phyloP scores from a whole-genome alignment of 176 grass and related monocot species.

The Tillandsia leiboldiana region DNA sequence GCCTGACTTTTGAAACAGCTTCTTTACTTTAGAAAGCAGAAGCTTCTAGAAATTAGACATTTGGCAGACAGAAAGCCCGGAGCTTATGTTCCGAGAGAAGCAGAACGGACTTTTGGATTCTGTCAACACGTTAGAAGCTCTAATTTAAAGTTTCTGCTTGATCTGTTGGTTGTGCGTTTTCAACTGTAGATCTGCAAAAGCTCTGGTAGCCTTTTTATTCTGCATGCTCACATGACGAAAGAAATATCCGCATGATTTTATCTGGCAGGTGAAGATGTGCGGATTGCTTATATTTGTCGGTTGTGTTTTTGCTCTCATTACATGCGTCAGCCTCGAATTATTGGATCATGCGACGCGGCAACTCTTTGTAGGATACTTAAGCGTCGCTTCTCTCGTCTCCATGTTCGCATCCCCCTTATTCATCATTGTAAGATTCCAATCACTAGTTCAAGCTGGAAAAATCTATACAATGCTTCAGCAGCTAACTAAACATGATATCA shows the following conservation, averaged over 20 bases:
- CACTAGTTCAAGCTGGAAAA: neutral
- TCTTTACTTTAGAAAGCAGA: too few species aligned
- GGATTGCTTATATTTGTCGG: conserved; percentile 41
- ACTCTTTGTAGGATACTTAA: conserved; percentile 68
- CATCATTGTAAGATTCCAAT: conserved; percentile 47
- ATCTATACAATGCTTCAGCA: neutral
- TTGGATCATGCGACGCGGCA: conserved; percentile 58
- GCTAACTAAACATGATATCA: neutral
- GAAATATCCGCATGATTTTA: neutral
- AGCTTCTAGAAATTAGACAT: neutral
- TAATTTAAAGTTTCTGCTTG: too few species aligned
- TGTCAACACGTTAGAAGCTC: too few species aligned
- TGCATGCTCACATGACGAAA: neutral
- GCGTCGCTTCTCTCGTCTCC: conserved; percentile 75
- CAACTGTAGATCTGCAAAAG: neutral
- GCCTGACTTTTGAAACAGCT: neutral
- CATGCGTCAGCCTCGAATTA: conserved; percentile 47
- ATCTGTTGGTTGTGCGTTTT: neutral
- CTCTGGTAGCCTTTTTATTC: neutral
- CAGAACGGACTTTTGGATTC: too few species aligned
- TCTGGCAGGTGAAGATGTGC: conserved; percentile 62
- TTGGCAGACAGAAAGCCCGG: too few species aligned
- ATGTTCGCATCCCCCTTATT: conserved; percentile 95
- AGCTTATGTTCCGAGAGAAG: too few species aligned
- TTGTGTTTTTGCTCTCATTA: conserved; percentile 37